phyloP scores from a whole-genome alignment of 345 rosid species.

The Hirschfeldia incana region DNA sequence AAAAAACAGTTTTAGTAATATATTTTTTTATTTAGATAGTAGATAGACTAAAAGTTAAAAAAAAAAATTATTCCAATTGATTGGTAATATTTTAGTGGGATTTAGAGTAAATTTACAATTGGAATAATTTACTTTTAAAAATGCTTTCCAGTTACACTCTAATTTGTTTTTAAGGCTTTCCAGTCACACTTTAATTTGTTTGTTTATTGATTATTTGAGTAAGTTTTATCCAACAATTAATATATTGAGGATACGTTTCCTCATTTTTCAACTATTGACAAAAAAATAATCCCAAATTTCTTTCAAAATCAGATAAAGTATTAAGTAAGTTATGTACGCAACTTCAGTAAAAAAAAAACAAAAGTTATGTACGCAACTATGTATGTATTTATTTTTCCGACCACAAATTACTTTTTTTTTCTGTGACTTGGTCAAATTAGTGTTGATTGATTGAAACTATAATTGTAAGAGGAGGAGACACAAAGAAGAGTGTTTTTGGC shows the following conservation, averaged over 20 bases:
- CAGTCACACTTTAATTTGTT: not conserved
- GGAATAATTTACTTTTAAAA: too few relatives aligned
- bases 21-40: too few relatives aligned
- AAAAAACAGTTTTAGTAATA: too few relatives aligned
- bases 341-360: too few relatives aligned
- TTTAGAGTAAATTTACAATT: too few relatives aligned
- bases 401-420: not conserved
- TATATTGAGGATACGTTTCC: not conserved
- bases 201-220: constrained; percentile 17
- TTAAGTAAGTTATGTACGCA: not conserved
- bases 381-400: not conserved
- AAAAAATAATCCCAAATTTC: not conserved
- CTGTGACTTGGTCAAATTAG: constrained; percentile 16
- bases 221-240: not conserved
- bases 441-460: constrained; percentile 32
- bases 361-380: not conserved
- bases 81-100: too few relatives aligned
- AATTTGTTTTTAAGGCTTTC: too few relatives aligned
- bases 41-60: too few relatives aligned
- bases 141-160: too few relatives aligned
- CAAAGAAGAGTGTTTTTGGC: constrained; percentile 32
- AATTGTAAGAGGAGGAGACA: constrained; percentile 34
- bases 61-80: too few relatives aligned
- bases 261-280: not conserved
- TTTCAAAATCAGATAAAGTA: not conserved